Evolutionary conservation across 2,329 filamentous ascomycete genomes (phyloP).

Genomic region (Sarocladiaceae sp.): DNA sequence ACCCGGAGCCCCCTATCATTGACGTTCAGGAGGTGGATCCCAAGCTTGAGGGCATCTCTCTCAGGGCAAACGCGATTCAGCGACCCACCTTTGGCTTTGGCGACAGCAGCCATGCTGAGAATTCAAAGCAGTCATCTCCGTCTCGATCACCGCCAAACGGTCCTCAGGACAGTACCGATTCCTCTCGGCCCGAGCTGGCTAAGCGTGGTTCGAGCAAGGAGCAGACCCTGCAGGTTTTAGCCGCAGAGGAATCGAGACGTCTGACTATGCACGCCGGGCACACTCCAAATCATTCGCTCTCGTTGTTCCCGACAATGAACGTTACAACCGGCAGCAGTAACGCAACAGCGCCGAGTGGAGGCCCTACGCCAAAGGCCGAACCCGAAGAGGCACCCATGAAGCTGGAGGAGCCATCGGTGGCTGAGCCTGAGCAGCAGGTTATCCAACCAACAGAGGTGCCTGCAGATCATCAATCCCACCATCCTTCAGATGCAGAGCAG

Average conservation of each 20-base stretch:
- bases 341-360: conserved; percentile 20
- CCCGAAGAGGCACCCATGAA: conserved; percentile 9
- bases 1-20: conserved; percentile 37
- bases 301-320: conserved; percentile 39
- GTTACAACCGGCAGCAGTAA: conserved; percentile 28
- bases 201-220: conserved; percentile 29
- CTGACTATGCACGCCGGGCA: conserved; percentile 58
- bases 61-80: conserved; percentile 48
- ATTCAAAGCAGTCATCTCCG: conserved; percentile 24
- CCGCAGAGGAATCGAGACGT: conserved; percentile 41
- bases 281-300: conserved; percentile 55
- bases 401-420: neutral
- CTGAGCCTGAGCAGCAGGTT: neutral
- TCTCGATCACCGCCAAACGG: conserved; percentile 20
- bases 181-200: conserved; percentile 13
- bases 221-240: conserved; percentile 39
- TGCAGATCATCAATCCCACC: no score
- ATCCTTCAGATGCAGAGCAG: no score
- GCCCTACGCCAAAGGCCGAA: conserved; percentile 23
- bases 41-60: conserved; percentile 52
- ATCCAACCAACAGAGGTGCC: no score
- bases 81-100: conserved; percentile 41
- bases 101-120: conserved; percentile 1
- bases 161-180: conserved; percentile 11
- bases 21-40: conserved; percentile 54